These are phyloP conservation scores for Pterulicium gracile DNA, from an alignment of 1,284 basidiomycete species.

Conservation along the genomic window DNA sequence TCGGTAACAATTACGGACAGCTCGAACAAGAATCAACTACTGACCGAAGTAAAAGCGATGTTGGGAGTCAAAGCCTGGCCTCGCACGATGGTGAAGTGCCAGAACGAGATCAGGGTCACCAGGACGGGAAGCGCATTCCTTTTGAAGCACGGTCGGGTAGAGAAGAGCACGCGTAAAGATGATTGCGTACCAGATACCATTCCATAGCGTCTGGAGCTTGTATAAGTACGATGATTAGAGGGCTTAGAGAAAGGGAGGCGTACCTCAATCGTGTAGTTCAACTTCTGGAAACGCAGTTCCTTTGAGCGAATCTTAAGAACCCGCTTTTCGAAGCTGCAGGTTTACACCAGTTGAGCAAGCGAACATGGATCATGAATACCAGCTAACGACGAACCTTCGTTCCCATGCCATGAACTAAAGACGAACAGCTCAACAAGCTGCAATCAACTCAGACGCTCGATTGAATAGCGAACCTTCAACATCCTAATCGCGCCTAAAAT, in stretches of 20 bases:
- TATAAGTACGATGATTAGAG: not conserved
- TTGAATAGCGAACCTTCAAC: conserved; percentile 56
- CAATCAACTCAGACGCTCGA: too few species aligned
- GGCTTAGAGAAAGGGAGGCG: conserved; percentile 5
- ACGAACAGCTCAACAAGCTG: too few species aligned
- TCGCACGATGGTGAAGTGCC: conserved; percentile 73
- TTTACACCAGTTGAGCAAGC: not conserved
- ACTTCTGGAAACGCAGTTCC: conserved; percentile 74
- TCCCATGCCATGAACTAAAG: conserved; percentile 90
- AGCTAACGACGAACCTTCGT: conserved; percentile 30
- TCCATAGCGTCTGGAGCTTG: conserved; percentile 47
- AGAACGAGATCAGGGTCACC: conserved; percentile 71
- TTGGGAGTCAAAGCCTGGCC: conserved; percentile 68
- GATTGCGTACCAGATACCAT: conserved; percentile 59
- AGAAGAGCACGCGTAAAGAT: conserved; percentile 6
- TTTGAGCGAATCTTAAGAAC: conserved; percentile 67
- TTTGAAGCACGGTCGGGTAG: conserved; percentile 4
- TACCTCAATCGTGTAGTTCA: conserved; percentile 83
- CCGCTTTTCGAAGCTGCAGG: conserved; percentile 56
- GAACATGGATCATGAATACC: not conserved
- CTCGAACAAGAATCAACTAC: conserved; percentile 15
- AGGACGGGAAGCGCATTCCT: conserved; percentile 69
- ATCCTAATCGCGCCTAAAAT: conserved; percentile 86
- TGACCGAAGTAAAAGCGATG: conserved; percentile 76
- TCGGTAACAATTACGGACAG: conserved; percentile 5